A percentile compares a stretch with the other conserved stretches of the same genome.
phyloP scores from a whole-genome alignment of 2,329 filamentous ascomycete genomes.

The Coleophoma crateriformis region DNA sequence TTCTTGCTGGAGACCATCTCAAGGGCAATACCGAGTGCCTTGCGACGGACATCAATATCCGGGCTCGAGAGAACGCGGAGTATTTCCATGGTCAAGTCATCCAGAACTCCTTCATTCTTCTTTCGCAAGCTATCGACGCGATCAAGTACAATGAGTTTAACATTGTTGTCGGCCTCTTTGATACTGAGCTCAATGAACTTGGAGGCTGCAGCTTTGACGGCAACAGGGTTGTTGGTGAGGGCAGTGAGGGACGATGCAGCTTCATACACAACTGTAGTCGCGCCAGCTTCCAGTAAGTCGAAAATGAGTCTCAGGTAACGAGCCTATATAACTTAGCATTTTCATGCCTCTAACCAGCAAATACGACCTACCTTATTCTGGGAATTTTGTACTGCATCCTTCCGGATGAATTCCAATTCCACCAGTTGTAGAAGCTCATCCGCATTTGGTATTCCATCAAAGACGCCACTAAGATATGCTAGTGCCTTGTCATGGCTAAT shows the following conservation, averaged over 20 bases:
- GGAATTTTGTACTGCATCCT: slow-evolving; percentile 90
- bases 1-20: slow-evolving; percentile 99
- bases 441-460: slow-evolving; percentile 89
- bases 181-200: slow-evolving; percentile 98
- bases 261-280: slow-evolving; percentile 95
- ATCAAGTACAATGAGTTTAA: slow-evolving; percentile 96
- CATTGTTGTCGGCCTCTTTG: slow-evolving; percentile 97
- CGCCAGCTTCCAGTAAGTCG: slow-evolving; percentile 86
- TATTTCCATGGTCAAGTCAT: slow-evolving; percentile 96
- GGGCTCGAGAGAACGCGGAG: slow-evolving; percentile 90
- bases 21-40: slow-evolving; percentile 82
- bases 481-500: slow-evolving; percentile 94
- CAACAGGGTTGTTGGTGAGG: slow-evolving; percentile 92
- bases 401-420: slow-evolving; percentile 95
- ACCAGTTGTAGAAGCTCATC: slow-evolving; percentile 91
- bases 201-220: slow-evolving; percentile 89
- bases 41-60: slow-evolving; percentile 91
- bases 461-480: slow-evolving; percentile 79
- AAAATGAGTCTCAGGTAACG: slow-evolving; percentile 93
- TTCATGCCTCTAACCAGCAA: too few relatives aligned
- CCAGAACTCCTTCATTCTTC: slow-evolving; percentile 85
- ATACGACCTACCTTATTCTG: slow-evolving; percentile 72
- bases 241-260: slow-evolving; percentile 92
- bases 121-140: slow-evolving; percentile 82
- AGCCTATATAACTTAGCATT: slow-evolving; percentile 44